A percentile compares a stretch with the other conserved stretches of the same genome.
Conservation (phyloP, 305 asterid genomes). For the Salvia sclarea region DNA sequence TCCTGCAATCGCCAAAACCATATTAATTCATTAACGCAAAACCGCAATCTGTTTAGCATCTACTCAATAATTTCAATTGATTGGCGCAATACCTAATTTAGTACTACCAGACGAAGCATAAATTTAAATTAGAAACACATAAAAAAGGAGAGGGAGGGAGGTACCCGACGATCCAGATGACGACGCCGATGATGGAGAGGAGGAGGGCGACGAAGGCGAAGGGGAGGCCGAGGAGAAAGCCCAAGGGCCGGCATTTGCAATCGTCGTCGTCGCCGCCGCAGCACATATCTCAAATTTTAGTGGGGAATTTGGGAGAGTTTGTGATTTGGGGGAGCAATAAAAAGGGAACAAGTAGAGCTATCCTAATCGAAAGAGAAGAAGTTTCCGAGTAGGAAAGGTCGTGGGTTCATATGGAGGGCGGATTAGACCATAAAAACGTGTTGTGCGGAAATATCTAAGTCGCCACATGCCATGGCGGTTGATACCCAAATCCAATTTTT, state of each 20-base stretch:
- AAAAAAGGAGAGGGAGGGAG: slow-evolving; percentile 18
- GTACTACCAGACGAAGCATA: too few relatives aligned
- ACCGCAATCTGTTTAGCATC: too few relatives aligned
- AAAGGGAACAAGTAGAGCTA: background rate
- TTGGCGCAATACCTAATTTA: background rate
- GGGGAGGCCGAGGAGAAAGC: slow-evolving; percentile 76
- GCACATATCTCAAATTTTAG: slow-evolving; percentile 18
- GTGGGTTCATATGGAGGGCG: background rate
- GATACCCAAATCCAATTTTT: background rate
- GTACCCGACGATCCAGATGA: slow-evolving; percentile 83
- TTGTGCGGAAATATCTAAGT: background rate
- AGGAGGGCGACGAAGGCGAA: slow-evolving; percentile 65
- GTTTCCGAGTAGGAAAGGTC: background rate
- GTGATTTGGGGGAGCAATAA: background rate
- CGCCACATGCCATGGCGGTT: slow-evolving; percentile 22
- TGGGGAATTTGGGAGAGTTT: background rate
- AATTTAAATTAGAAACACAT: too few relatives aligned
- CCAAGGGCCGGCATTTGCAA: slow-evolving; percentile 68
- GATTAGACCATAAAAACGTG: background rate
- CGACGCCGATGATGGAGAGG: slow-evolving; percentile 67
- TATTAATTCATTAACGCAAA: too few relatives aligned
- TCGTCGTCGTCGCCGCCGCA: slow-evolving; percentile 52
- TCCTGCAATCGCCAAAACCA: slow-evolving; percentile 41
- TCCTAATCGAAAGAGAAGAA: background rate
- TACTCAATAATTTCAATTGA: too few relatives aligned